Conservation (phyloP, 1,284 basidiomycete genomes). For the Mycena sp. region DNA sequence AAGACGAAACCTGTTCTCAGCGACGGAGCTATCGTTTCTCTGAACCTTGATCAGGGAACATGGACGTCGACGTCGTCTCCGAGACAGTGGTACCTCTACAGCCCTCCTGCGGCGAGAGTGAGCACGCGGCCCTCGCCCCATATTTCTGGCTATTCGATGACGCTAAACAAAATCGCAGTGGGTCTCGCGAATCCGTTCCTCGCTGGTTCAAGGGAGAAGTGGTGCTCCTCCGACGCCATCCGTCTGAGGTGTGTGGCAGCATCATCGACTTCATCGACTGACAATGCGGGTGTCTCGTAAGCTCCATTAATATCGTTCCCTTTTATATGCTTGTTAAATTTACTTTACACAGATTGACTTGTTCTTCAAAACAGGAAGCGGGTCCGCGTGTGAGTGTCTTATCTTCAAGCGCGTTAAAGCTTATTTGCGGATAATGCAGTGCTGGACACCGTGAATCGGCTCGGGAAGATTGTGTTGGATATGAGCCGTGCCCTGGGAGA, state of each 20-base stretch:
- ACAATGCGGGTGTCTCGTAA: constrained; percentile 98
- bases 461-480: constrained; percentile 89
- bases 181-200: constrained; percentile 87
- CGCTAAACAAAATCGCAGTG: constrained; percentile 62
- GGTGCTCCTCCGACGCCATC: constrained; percentile 89
- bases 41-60: constrained; percentile 48
- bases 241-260: constrained; percentile 78
- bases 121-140: constrained; percentile 30
- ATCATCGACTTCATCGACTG: constrained; percentile 91
- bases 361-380: constrained; percentile 92
- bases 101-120: constrained; percentile 96
- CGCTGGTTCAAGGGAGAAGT: constrained; percentile 87
- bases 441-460: constrained; percentile 83
- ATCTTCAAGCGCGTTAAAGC: no score
- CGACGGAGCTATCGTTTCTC: constrained; percentile 36
- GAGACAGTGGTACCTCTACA: no score
- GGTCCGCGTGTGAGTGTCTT: constrained; percentile 80
- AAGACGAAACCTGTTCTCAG: constrained; percentile 36
- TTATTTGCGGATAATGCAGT: no score
- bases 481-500: constrained; percentile 94
- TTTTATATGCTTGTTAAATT: background rate
- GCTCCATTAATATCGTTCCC: no score
- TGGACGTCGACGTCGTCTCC: no score
- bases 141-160: background rate
- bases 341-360: constrained; percentile 76